phyloP scores from a whole-genome alignment of 192 early-diverging fungal genomes.

The Dissophora ornata region DNA sequence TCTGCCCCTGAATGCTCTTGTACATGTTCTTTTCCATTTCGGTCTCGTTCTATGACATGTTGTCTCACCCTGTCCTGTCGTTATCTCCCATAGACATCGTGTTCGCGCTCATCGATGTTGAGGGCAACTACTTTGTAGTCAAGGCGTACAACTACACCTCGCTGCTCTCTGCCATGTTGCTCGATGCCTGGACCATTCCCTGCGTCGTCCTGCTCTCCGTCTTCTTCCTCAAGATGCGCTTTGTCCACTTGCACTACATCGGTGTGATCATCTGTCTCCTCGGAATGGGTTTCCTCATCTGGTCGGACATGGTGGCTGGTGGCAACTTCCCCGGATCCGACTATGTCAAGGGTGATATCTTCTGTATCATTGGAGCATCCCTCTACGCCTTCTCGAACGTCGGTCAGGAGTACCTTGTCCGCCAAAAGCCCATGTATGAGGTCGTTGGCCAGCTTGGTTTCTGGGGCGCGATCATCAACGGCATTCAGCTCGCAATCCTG shows the following conservation, averaged over 20 bases:
- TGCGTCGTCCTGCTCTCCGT: constrained; percentile 78
- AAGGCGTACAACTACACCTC: constrained; percentile 83
- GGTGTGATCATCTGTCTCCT: constrained; percentile 75
- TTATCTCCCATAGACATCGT: constrained; percentile 57
- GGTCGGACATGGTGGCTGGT: constrained; percentile 71
- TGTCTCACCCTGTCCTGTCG: neutral
- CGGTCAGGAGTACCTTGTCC: constrained; percentile 77
- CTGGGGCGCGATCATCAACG: constrained; percentile 79
- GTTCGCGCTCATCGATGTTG: constrained; percentile 77
- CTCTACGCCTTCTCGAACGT: constrained; percentile 82
- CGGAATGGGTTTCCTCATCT: constrained; percentile 76
- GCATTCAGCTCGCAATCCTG: constrained; percentile 75
- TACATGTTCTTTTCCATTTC: too few species aligned
- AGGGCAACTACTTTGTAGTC: constrained; percentile 86
- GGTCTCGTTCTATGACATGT: too few species aligned
- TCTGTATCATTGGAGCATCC: constrained; percentile 77
- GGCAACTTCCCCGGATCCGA: constrained; percentile 66
- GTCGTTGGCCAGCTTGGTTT: constrained; percentile 79
- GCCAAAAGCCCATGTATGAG: constrained; percentile 78
- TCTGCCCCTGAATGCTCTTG: too few species aligned
- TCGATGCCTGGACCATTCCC: constrained; percentile 82
- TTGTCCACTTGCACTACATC: constrained; percentile 72
- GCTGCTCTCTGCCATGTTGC: constrained; percentile 78
- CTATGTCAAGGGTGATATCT: constrained; percentile 76
- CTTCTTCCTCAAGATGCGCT: constrained; percentile 72